Evolutionary conservation across 345 rosid species (phyloP), one percentile per base, ranked within the genome.

Genomic region (Brassica cretica): DNA sequence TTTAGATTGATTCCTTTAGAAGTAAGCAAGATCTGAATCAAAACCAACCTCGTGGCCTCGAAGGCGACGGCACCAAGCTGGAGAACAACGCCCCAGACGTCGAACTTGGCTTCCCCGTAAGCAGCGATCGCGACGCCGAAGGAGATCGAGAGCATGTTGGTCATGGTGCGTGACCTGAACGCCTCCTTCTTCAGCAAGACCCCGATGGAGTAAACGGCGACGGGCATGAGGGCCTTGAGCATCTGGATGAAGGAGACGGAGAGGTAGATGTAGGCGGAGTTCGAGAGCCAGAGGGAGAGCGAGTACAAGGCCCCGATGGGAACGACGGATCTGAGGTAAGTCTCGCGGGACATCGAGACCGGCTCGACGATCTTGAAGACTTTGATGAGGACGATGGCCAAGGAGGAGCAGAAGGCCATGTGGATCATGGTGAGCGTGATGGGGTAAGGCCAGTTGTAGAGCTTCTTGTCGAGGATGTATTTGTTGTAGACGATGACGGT

Each of bases 391-490:
- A 92, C 82, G 71, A 87, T 66, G 15, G 98, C 98, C 15, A 94
- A 89, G 6, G 93, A 74, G 67, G 98, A 84, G 76, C 98, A 94
- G 68, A 94, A 94, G 49, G 88, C 86, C 98, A 94, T 94, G 84
- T 94, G 98, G 82, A 94, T 94, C 94, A 94, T 89, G 73, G 98
- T 94, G 19, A 94, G 98, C 1, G 98, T 92, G 74, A 94, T 86
- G 3, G 98, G 98, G 86, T 83, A 94, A 0, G 98, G 98, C 98
- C 98, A 94, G 78, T 92, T 90, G 85, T 94, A 94, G 90, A 94
- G 84, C 87, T 94, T 90, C 79, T 89, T 89, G 88, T 92, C 98
- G 51, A 94, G 94, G 94, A 94, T 94, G 91, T 90, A 94, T 74
- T 94, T 94, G 90, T 94, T 94, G 96, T 89, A 94, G 63, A 94